Evolutionary conservation across 495 filamentous ascomycete species (phyloP), one percentile per base, ranked within the genome.

Genomic region (Lasiosphaeria hispida): DNA sequence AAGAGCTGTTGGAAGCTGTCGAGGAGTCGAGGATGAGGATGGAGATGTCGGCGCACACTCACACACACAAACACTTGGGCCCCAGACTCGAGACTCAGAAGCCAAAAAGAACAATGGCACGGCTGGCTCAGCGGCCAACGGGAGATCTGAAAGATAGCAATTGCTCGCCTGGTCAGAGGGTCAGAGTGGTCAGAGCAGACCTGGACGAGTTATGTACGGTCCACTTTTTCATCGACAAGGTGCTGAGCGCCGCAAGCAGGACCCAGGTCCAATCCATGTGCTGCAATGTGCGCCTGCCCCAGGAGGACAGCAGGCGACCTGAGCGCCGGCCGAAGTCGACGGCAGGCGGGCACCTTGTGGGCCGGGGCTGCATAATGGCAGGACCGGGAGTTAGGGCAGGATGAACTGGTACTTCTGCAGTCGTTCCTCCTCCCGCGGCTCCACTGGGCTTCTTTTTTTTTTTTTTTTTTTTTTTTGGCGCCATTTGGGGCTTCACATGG

Each of bases 191-290:
- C 59, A 57, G 47, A 48, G 59, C 59, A 57, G 47, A 53, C 59
- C 53, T 35, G 30, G 53, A 54, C 59, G 43, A 41, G 48, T 55
- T 55, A 50, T 55, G 58, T 60, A 55, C 52, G 58, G 43, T 60
- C 58, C 58, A 60, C 58, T 60, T 60, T 55, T 53, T 23, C 10
- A 33, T 49, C 42, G 52, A 60, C 58, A 39, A 13, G n/a, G 33
- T 30, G 23, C 23, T 30, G 23, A 30, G 23, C 23, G 23, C 23
- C 5, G 23, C 23, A 30, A 30, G 23, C 23, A 30, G 23, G 23
- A 30, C 23, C 23, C 23, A 30, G 23, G 23, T 30, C 23, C 23
- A 30, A 5, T 30, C 23, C 23, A 30, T 30, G 23, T 30, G 23
- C 23, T 30, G 23, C 23, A 30, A 30, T 30, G 23, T 30, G 23